These are phyloP conservation scores for Oryza brachyantha DNA, from an alignment of 176 grass and related monocot genomes.

Conservation along the genomic window DNA sequence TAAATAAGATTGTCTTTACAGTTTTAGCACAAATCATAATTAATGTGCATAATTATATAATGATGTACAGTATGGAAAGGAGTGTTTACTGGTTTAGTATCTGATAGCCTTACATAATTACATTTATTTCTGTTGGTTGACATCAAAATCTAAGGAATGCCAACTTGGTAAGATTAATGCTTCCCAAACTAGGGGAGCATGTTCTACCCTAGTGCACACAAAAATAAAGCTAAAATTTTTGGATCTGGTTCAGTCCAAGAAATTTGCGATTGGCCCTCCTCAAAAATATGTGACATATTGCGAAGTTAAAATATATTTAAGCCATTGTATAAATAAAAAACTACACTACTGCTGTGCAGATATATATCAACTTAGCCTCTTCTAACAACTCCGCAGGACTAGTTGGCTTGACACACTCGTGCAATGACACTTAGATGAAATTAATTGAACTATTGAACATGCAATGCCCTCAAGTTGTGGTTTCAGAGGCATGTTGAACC, in stretches of 20 bases:
- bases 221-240: background rate
- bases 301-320: background rate
- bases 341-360: background rate
- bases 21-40: background rate
- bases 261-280: background rate
- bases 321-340: background rate
- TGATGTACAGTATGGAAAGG: background rate
- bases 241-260: background rate
- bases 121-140: background rate
- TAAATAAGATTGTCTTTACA: background rate
- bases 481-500: slow-evolving; percentile 10
- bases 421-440: background rate
- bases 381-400: background rate
- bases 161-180: background rate
- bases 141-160: background rate
- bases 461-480: background rate
- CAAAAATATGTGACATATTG: background rate
- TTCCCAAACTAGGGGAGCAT: background rate
- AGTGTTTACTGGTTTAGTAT: background rate
- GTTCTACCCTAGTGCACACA: background rate
- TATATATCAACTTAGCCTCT: background rate
- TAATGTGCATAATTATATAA: background rate
- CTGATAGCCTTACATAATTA: background rate
- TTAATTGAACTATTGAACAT: background rate
- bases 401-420: background rate